These are phyloP conservation scores for Pachyrhizus erosus DNA, from an alignment of 306 rosid species.

Conservation along the genomic window DNA sequence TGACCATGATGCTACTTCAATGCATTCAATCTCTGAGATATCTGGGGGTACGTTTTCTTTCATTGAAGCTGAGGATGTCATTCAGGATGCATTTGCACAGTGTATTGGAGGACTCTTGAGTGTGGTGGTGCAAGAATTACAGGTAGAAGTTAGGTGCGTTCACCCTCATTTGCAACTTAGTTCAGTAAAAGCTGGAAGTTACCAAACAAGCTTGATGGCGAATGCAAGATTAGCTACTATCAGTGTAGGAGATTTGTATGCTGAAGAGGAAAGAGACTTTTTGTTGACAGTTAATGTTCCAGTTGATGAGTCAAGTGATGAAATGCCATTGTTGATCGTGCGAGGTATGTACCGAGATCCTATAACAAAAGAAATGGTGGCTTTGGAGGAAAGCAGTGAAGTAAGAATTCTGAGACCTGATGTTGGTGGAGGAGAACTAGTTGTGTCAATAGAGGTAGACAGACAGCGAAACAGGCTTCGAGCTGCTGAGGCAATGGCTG, in stretches of 20 bases:
- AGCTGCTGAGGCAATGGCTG: slow-evolving; percentile 85
- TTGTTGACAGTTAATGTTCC: slow-evolving; percentile 81
- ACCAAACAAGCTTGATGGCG: slow-evolving; percentile 58
- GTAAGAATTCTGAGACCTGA: slow-evolving; percentile 79
- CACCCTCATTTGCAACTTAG: slow-evolving; percentile 63
- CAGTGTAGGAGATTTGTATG: slow-evolving; percentile 81
- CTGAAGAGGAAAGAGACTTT: slow-evolving; percentile 96
- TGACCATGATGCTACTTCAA: slow-evolving; percentile 87
- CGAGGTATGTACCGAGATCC: slow-evolving; percentile 71
- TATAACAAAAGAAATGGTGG: slow-evolving; percentile 70
- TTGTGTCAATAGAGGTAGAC: slow-evolving; percentile 86
- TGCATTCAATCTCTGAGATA: slow-evolving; percentile 87
- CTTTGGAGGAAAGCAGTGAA: slow-evolving; percentile 59
- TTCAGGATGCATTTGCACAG: slow-evolving; percentile 99
- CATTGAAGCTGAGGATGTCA: slow-evolving; percentile 88
- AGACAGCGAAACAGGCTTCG: slow-evolving; percentile 82
- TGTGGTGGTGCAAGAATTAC: slow-evolving; percentile 89
- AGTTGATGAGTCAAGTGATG: slow-evolving; percentile 55
- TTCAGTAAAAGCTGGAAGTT: slow-evolving; percentile 85
- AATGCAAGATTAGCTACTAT: slow-evolving; percentile 70
- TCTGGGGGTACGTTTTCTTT: slow-evolving; percentile 97
- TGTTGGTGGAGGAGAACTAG: slow-evolving; percentile 45
- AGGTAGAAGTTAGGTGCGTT: slow-evolving; percentile 65
- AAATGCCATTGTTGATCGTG: slow-evolving; percentile 73
- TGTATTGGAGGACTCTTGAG: slow-evolving; percentile 98